Conservation (phyloP, 2,329 filamentous ascomycete genomes). For the Alternaria novae-zelandiae region DNA sequence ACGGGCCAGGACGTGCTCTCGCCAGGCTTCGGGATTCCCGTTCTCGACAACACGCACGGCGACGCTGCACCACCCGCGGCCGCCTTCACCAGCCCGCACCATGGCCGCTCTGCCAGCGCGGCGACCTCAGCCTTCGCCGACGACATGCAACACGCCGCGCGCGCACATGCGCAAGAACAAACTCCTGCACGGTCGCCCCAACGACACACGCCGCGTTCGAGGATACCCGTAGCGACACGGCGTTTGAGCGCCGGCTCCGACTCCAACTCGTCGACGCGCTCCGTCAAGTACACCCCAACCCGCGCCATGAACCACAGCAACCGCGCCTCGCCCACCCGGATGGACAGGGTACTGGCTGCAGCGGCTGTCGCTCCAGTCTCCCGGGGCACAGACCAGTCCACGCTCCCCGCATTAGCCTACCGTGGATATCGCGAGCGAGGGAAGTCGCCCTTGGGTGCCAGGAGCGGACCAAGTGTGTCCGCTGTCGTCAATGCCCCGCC, state of each 20-base stretch:
- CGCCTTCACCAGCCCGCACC: constrained; percentile 22
- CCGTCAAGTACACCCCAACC: constrained; percentile 38
- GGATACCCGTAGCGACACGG: constrained; percentile 41
- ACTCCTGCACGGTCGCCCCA: constrained; percentile 20
- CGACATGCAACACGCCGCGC: constrained; percentile 18
- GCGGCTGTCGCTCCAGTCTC: constrained; percentile 5
- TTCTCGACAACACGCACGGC: constrained; percentile 22
- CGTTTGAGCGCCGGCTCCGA: constrained; percentile 45
- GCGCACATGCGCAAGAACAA: constrained; percentile 16
- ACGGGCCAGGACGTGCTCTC: constrained; percentile 36
- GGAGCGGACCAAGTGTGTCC: constrained; percentile 33
- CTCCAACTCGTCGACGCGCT: constrained; percentile 44
- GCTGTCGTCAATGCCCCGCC: constrained; percentile 40
- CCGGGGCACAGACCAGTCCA: constrained; percentile 24
- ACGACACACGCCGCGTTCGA: constrained; percentile 38
- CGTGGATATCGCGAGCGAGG: constrained; percentile 41
- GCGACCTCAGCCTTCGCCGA: constrained; percentile 20
- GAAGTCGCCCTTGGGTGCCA: constrained; percentile 33
- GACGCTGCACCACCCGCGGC: constrained; percentile 17
- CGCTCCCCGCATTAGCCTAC: constrained; percentile 38
- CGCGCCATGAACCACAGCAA: constrained; percentile 29
- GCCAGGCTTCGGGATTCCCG: constrained; percentile 45
- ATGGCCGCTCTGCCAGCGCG: constrained; percentile 28
- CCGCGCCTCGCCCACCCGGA: constrained; percentile 35
- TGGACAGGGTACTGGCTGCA: constrained; percentile 24